phyloP scores from a whole-genome alignment of 306 rosid genomes.

The Lablab purpureus region DNA sequence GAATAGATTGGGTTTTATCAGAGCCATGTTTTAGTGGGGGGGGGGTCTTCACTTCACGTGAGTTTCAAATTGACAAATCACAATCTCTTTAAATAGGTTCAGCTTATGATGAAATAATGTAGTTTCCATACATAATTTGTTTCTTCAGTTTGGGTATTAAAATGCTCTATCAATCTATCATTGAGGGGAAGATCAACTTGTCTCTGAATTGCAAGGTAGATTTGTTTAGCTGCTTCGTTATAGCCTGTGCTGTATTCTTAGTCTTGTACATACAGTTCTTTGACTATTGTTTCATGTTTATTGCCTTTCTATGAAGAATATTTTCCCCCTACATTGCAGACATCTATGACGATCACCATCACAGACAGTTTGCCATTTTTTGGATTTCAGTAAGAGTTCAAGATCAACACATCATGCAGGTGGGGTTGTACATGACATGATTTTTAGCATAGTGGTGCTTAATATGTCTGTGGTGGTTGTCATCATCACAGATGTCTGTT shows the following conservation, averaged over 20 bases:
- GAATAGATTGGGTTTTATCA: too few relatives aligned
- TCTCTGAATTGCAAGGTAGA: constrained; percentile 24
- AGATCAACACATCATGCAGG: constrained; percentile 70
- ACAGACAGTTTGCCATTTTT: constrained; percentile 66
- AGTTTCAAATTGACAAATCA: constrained; percentile 6
- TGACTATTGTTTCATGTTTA: constrained; percentile 57
- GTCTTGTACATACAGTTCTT: constrained; percentile 53
- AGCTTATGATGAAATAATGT: not conserved
- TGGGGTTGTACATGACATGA: constrained; percentile 65
- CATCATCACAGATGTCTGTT: constrained; percentile 74
- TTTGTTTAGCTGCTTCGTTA: constrained; percentile 28
- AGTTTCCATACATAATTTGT: not conserved
- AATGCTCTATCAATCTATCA: constrained; percentile 1
- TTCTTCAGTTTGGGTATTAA: constrained; percentile 19
- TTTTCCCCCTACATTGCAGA: constrained; percentile 61
- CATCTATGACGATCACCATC: constrained; percentile 73
- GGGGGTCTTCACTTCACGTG: not conserved
- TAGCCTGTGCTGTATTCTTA: constrained; percentile 26
- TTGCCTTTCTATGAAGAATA: constrained; percentile 67
- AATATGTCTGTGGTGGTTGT: constrained; percentile 71
- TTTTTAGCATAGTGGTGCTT: constrained; percentile 61
- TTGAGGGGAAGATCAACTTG: constrained; percentile 15
- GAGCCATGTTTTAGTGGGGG: not conserved
- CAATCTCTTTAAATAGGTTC: not conserved
- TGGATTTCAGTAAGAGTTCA: constrained; percentile 68